Evolutionary conservation across 23 red algal species (phyloP).

Genomic region (Cyanidiococcus yangmingshanensis): DNA sequence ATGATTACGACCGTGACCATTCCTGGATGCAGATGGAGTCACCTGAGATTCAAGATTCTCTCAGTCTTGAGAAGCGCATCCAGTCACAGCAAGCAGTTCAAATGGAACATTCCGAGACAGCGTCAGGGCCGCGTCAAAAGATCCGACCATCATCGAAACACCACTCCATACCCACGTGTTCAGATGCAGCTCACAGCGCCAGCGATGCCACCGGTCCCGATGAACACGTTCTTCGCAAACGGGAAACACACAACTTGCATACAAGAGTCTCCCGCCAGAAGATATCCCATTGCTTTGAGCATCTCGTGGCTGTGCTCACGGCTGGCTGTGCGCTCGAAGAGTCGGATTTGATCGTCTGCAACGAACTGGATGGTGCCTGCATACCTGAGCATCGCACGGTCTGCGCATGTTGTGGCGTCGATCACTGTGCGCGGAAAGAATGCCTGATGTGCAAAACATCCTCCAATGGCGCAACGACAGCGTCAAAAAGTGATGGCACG

Average conservation of each 20-base stretch:
- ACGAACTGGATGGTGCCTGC: slow-evolving; percentile 2
- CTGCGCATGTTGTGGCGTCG: slow-evolving; percentile 9
- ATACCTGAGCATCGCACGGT: neutral
- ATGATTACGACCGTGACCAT: no score
- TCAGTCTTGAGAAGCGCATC: no score
- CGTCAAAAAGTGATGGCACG: no score
- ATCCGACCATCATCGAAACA: no score
- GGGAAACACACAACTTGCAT: slow-evolving; percentile 18
- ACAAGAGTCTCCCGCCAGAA: slow-evolving; percentile 3
- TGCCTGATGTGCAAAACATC: neutral
- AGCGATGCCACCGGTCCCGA: neutral
- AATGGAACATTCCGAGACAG: no score
- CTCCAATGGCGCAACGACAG: neutral
- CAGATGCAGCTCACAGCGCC: neutral
- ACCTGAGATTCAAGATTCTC: no score
- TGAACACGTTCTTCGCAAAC: neutral
- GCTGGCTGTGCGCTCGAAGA: neutral
- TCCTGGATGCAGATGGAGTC: no score
- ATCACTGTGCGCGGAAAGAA: neutral
- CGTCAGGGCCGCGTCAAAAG: no score
- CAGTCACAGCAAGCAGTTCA: no score
- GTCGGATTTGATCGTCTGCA: neutral
- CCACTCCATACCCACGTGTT: no score
- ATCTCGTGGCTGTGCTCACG: neutral
- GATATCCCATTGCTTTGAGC: slow-evolving; percentile 5